Conservation (phyloP, 805 yeast genomes). For the Soucietia sequanensis region DNA sequence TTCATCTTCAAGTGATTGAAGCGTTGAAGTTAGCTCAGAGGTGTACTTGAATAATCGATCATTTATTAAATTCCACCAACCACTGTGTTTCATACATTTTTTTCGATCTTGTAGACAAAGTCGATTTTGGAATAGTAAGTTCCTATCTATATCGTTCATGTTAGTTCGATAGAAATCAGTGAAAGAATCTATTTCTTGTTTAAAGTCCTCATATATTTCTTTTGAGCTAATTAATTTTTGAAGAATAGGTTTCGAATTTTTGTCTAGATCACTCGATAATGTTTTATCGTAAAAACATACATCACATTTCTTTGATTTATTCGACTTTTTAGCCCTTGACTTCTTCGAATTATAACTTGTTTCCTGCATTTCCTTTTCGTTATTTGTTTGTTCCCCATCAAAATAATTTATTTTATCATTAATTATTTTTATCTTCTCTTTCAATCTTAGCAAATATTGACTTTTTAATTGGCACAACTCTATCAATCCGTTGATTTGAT, state of each 20-base stretch:
- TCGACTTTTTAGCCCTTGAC: no score
- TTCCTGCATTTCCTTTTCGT: slow-evolving; percentile 9
- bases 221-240: background rate
- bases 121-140: slow-evolving; percentile 10
- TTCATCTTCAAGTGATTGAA: slow-evolving; percentile 26
- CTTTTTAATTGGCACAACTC: slow-evolving; percentile 14
- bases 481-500: slow-evolving; percentile 9
- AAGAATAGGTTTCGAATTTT: background rate
- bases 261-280: slow-evolving; percentile 9
- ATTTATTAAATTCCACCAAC: slow-evolving; percentile 43
- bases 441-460: slow-evolving; percentile 24
- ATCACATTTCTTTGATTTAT: slow-evolving; percentile 41
- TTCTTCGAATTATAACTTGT: slow-evolving; percentile 15
- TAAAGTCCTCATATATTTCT: slow-evolving; percentile 9
- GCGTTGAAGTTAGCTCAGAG: slow-evolving; percentile 33
- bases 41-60: slow-evolving; percentile 30
- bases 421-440: slow-evolving; percentile 34
- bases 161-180: no score
- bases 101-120: slow-evolving; percentile 53
- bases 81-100: slow-evolving; percentile 55
- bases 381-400: slow-evolving; percentile 7
- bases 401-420: slow-evolving; percentile 35
- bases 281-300: slow-evolving; percentile 52
- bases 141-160: no score
- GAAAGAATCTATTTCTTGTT: no score